These are phyloP conservation scores for Trametes maxima DNA, from an alignment of 768 basidiomycete genomes.

Conservation along the genomic window DNA sequence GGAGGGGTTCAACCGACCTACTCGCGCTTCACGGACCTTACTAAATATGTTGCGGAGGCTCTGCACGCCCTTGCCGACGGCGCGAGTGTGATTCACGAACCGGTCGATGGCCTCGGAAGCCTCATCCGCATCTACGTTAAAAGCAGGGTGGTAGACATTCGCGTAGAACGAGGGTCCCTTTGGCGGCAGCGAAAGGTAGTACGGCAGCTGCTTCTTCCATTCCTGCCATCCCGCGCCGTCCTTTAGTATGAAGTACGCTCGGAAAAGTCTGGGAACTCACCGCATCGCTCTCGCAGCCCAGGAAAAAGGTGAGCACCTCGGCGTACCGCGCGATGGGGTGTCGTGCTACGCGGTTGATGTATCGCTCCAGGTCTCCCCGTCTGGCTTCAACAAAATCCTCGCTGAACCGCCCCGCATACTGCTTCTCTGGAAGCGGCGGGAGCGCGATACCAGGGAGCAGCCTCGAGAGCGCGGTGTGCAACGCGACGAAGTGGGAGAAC, in stretches of 20 bases:
- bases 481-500: constrained; percentile 81
- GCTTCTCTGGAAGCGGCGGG: constrained; percentile 84
- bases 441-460: constrained; percentile 76
- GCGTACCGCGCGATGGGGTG: constrained; percentile 81
- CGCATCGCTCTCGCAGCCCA: constrained; percentile 72
- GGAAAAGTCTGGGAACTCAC: constrained; percentile 45
- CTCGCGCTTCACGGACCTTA: constrained; percentile 62
- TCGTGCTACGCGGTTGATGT: constrained; percentile 65
- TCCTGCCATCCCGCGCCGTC: constrained; percentile 47
- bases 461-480: constrained; percentile 70
- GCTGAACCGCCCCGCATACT: constrained; percentile 79
- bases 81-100: constrained; percentile 68
- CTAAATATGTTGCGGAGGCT: constrained; percentile 63
- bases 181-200: constrained; percentile 59
- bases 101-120: constrained; percentile 57
- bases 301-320: constrained; percentile 78
- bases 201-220: constrained; percentile 66
- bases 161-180: constrained; percentile 80
- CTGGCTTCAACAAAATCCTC: constrained; percentile 83
- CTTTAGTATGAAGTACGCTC: constrained; percentile 10
- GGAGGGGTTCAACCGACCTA: constrained; percentile 49
- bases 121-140: constrained; percentile 79
- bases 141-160: constrained; percentile 81
- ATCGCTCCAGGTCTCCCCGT: constrained; percentile 79
- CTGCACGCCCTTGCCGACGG: constrained; percentile 70